Conservation (phyloP, 139 green algal species). For the Monoraphidium neglectum region DNA sequence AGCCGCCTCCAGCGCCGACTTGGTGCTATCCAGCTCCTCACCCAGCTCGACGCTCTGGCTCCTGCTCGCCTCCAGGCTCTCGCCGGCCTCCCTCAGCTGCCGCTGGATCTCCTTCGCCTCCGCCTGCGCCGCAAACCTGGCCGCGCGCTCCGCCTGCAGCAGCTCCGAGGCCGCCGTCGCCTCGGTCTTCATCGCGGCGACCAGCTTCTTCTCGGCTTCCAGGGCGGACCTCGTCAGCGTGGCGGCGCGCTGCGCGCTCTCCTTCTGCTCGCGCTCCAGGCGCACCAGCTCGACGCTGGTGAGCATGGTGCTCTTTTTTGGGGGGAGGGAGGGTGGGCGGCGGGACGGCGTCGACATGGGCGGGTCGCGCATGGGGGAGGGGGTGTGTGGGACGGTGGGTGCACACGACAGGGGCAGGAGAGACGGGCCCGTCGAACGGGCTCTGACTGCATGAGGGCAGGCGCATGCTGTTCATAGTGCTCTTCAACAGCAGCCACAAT, state of each 20-base stretch:
- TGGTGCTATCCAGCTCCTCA: too few relatives aligned
- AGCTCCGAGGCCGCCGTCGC: constrained; percentile 33
- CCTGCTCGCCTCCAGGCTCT: too few relatives aligned
- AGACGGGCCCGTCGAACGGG: background rate
- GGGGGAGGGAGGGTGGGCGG: background rate
- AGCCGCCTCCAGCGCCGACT: too few relatives aligned
- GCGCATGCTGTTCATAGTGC: too few relatives aligned
- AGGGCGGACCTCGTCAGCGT: constrained; percentile 35
- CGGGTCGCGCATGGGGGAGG: too few relatives aligned
- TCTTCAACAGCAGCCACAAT: too few relatives aligned
- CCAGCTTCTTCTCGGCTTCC: constrained; percentile 49
- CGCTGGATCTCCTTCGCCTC: constrained; percentile 22
- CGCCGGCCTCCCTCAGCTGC: constrained; percentile 12
- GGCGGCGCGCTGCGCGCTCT: constrained; percentile 31
- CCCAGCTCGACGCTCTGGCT: too few relatives aligned
- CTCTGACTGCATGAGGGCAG: constrained; percentile 14
- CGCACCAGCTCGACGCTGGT: background rate
- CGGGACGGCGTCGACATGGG: too few relatives aligned
- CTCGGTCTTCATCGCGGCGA: constrained; percentile 46
- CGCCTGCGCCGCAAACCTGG: constrained; percentile 39
- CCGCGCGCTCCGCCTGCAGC: constrained; percentile 41
- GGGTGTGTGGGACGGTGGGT: too few relatives aligned
- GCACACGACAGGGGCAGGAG: background rate
- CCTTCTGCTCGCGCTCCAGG: constrained; percentile 38
- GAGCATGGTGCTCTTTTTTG: background rate